phyloP scores from a whole-genome alignment of 1,284 basidiomycete species.

The Malassezia sympodialis region DNA sequence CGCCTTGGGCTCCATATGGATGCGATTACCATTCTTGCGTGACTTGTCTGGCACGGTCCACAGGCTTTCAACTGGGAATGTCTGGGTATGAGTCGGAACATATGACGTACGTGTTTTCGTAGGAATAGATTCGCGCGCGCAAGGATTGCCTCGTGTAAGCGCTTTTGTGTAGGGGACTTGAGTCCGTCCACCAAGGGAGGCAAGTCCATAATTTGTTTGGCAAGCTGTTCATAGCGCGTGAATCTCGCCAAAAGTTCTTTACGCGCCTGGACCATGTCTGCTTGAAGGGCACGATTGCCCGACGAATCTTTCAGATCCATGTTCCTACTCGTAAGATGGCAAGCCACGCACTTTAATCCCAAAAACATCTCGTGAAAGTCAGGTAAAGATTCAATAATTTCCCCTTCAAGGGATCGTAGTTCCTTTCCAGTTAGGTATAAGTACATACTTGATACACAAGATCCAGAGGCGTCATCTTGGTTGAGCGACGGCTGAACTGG shows the following conservation, averaged over 20 bases:
- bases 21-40: not conserved
- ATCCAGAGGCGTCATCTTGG: conserved; percentile 53
- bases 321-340: conserved; percentile 17
- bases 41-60: conserved; percentile 46
- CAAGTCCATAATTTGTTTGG: conserved; percentile 69
- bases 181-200: conserved; percentile 47
- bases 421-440: conserved; percentile 23
- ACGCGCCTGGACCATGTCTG: conserved; percentile 60
- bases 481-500: conserved; percentile 5
- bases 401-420: conserved; percentile 66
- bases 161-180: conserved; percentile 58
- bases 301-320: conserved; percentile 29
- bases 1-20: not conserved
- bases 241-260: conserved; percentile 74
- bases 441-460: conserved; percentile 51
- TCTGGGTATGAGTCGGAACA: conserved; percentile 14
- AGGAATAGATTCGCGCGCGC: conserved; percentile 69
- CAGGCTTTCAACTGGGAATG: conserved; percentile 53
- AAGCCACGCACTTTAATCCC: conserved; percentile 53
- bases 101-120: conserved; percentile 68
- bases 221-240: conserved; percentile 73
- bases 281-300: conserved; percentile 40
- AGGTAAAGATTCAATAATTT: conserved; percentile 61
- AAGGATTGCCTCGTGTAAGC: conserved; percentile 70
- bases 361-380: conserved; percentile 62